phyloP scores from a whole-genome alignment of 768 basidiomycete species.

The Pleurotus salmoneostramineus region DNA sequence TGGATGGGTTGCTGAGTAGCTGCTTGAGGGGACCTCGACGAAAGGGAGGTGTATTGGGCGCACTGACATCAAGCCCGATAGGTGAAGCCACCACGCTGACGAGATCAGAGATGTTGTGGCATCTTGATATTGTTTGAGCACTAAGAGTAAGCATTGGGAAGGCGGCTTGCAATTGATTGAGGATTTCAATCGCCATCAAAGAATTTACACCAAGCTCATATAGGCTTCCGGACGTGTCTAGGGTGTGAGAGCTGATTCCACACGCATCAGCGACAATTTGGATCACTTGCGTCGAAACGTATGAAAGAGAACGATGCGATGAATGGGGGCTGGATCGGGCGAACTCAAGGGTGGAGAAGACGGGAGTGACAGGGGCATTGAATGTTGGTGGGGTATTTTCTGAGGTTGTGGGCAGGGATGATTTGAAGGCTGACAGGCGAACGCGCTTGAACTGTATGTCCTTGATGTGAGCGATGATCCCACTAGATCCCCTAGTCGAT shows the following conservation, averaged over 20 bases:
- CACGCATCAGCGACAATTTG: conserved; percentile 37
- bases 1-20: neutral
- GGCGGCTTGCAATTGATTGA: conserved; percentile 25
- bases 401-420: conserved; percentile 31
- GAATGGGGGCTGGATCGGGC: too few species aligned
- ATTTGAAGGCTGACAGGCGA: conserved; percentile 44
- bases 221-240: conserved; percentile 36
- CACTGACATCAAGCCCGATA: too few species aligned
- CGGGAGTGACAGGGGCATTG: neutral
- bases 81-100: conserved; percentile 19
- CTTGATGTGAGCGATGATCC: conserved; percentile 53
- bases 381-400: conserved; percentile 10
- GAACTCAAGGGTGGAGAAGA: neutral
- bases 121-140: conserved; percentile 25
- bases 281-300: too few species aligned
- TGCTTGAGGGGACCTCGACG: too few species aligned
- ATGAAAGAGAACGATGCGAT: too few species aligned
- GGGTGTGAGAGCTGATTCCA: conserved; percentile 25
- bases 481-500: conserved; percentile 25
- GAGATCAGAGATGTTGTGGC: conserved; percentile 32
- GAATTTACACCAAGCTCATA: conserved; percentile 60
- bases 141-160: conserved; percentile 29
- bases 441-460: conserved; percentile 59
- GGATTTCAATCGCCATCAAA: conserved; percentile 57
- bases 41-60: too few species aligned